Evolutionary conservation across 2,329 filamentous ascomycete genomes (phyloP), one percentile per base, ranked within the genome.

Genomic region (Epichloe uncinata): DNA sequence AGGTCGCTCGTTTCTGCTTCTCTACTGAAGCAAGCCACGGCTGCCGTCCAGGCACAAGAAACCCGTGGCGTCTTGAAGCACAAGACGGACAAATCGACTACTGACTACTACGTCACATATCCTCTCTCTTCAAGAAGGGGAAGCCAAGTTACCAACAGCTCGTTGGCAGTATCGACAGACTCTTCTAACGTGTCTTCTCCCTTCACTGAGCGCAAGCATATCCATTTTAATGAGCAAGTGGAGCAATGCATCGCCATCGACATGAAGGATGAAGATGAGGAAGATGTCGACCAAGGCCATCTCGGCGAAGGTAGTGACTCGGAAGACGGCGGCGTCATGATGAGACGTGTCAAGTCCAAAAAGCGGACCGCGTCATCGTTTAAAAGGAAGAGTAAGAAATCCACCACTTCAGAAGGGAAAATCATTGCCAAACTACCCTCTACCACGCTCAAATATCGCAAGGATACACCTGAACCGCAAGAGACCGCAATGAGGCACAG

Each of bases 231-330:
- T 62, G 87, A 96, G 62, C 86, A 91, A 68, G 93, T 98, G 2
- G 84, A 90, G 63, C 91, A 97, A 64, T 96, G 90, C 64, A 96
- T 96, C 56, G 93, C 93, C 7, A 80, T 98, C 34, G 90, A 97
- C 35, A 77, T 81, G 58, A 94, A 94, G 68, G 81, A 86, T 55
- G 83, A 84, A 22, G 84, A 90, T 45, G 81, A 85, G 30, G 81
- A 87, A 48, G 81, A 85, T 11, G 75, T 84, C 12, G 76, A 81
- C 22, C 67, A 73, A 4, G 75, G 76, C 36, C 58, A 52, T 4
- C 73, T 68, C 52, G 72, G 72, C 41, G 77, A 80, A 48, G 78
- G 82, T 55, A 81, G 77, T 53, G 84, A 82, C 52, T 87, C 85
- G 1, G 85, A 91, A 51, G 86, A 90, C 57, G 84, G 81, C 15